Conservation (phyloP, 2,329 filamentous ascomycete species). For the Colletotrichum truncatum region DNA sequence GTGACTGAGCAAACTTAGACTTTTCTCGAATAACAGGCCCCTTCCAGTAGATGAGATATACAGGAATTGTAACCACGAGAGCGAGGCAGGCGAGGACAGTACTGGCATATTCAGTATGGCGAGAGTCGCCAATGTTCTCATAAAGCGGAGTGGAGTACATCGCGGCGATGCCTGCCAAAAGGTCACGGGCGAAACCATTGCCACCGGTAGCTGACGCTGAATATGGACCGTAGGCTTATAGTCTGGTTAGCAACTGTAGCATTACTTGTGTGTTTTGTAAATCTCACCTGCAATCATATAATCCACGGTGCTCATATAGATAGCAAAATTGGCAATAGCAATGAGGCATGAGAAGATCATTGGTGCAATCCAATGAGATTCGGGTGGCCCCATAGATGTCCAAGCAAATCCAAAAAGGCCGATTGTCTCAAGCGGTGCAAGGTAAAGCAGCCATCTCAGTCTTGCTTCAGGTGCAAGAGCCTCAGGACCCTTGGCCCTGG, state of each 20-base stretch:
- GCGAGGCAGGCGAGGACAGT: slow-evolving; percentile 59
- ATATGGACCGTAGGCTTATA: slow-evolving; percentile 69
- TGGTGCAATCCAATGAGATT: slow-evolving; percentile 68
- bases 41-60: slow-evolving; percentile 32
- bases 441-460: slow-evolving; percentile 68
- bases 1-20: slow-evolving; percentile 30
- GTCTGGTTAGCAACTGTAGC: background rate
- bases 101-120: slow-evolving; percentile 61
- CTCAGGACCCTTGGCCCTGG: slow-evolving; percentile 54
- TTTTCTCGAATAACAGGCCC: slow-evolving; percentile 25
- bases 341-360: slow-evolving; percentile 69
- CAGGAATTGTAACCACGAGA: slow-evolving; percentile 20
- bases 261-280: background rate
- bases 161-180: slow-evolving; percentile 71
- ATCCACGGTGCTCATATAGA: slow-evolving; percentile 74
- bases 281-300: slow-evolving; percentile 64
- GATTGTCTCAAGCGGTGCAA: slow-evolving; percentile 66
- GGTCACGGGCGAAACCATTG: slow-evolving; percentile 72
- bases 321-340: slow-evolving; percentile 70
- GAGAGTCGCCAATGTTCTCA: slow-evolving; percentile 48
- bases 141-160: slow-evolving; percentile 67
- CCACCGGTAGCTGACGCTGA: slow-evolving; percentile 73
- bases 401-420: slow-evolving; percentile 72
- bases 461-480: slow-evolving; percentile 60
- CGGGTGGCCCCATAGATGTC: slow-evolving; percentile 61